Base-by-base conservation (phyloP, 495 filamentous ascomycete species). In the Tetracladium marchalianum region DNA sequence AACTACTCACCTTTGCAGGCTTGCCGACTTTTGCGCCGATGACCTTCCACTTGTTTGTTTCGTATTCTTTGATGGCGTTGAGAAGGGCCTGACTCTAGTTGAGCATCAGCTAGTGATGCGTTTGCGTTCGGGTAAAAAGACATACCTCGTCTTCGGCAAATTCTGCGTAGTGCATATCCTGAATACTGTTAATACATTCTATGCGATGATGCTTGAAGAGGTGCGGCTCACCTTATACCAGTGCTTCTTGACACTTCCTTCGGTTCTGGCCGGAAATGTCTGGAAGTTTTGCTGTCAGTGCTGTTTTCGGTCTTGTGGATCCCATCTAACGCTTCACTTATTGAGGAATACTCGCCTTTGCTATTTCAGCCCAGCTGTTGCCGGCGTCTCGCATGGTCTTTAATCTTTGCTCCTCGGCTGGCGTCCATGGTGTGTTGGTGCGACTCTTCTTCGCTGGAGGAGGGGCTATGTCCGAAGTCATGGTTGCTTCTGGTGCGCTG, bases 151-250 rank as follows among this genome's bases (percentile, higher is more conserved):
- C 90, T 72, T 96, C 92, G 39, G 85, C 92, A 59, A 98, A 98
- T 61, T 98, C 92, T 44, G 92, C 92, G 64, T 98, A 97, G 59
- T 98, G 92, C 92, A 98, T 98, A 58, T 97, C 92, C 89, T 59
- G 16, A 15, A 11, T 16, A 4, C 9, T 13, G 24, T 57, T 38
- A 56, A 46, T 50, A 9, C 16, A 43, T 41, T 31, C 41, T 37
- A 31, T 34, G 31, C 43, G 15, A 35, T 5, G 19, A 48, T 36
- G 22, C 12, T 33, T 18, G 18, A 34, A 6, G 19, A 12, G 27
- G 16, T 35, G 18, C 18, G 12, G 57, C 68, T 43, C 72, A 90
- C 89, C 76, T 98, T 98, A 63, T 98, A 98, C 92, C 92, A 98
- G 64, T 98, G 92, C 69, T 98, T 98, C 74, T 98, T 98, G 10